Base-by-base conservation (phyloP, 306 rosid genomes). In the Luffa aegyptiaca region DNA sequence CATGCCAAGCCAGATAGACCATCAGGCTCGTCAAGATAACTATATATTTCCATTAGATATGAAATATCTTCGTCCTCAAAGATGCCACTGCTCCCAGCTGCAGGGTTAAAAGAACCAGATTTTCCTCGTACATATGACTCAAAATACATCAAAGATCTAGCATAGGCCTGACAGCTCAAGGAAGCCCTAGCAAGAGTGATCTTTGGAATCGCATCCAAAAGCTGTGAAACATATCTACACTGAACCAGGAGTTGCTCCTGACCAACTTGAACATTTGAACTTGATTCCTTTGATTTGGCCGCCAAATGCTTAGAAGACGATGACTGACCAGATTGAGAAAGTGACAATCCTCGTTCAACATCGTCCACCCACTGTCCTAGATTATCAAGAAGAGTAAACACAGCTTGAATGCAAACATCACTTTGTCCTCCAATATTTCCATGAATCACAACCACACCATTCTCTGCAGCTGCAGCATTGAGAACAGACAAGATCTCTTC, bases 331-430 rank as follows among this genome's bases (percentile, higher is more conserved):
- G 89, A 83, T 59, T 76, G 88, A 79, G 91, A 91, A 85, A 93
- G 93, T 56, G 97, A 93, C 80, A 92, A 87, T 80, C 88, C 97
- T 83, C 92, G 98, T 82, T 88, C 90, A 85, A 89, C 88, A 80
- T 92, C 97, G 85, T 95, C 97, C 85, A 84, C 90, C 98, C 97
- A 95, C 84, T 95, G 97, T 77, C 98, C 97, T 73, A 95, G 97
- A 87, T 92, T 95, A 88, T 95, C 97, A 84, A 95, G 97, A 83
- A 95, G 98, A 82, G 95, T 92, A 87, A 95, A 95, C 82, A 95
- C 97, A 8, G 98, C 91, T 84, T 91, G 98, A 79, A 95, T 89
- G 85, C 98, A 95, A 83, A 95, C 97, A 87, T 95, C 96, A 88
- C 86, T 93, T 81, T 95, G 94, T 85, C 98, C 90, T 59, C 90